Conservation (phyloP, 2,329 filamentous ascomycete genomes). For the Byssoonygena ceratinophila region DNA sequence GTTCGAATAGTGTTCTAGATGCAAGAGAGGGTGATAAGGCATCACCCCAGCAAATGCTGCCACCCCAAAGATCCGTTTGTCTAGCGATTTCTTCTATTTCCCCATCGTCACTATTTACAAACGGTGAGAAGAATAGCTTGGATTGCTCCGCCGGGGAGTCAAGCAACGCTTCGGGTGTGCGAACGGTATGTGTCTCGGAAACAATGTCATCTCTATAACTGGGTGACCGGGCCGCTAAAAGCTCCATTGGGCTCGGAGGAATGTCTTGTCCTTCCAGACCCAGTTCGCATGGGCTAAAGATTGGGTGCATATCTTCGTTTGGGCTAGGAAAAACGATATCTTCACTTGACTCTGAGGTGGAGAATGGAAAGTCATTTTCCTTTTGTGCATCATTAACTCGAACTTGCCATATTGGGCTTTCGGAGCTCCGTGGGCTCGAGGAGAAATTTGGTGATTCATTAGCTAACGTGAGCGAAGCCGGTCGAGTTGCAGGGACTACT, state of each 20-base stretch:
- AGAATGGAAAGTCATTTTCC: not conserved
- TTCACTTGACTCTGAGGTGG: not conserved
- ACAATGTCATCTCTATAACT: not conserved
- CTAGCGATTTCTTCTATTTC: constrained; percentile 49
- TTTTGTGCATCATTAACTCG: not conserved
- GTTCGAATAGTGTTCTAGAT: not conserved
- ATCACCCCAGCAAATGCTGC: constrained; percentile 12
- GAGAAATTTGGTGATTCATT: not conserved
- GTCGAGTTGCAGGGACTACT: not conserved
- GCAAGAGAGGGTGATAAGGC: not conserved
- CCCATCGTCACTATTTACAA: constrained; percentile 25
- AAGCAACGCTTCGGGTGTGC: not conserved
- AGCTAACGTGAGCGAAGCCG: not conserved
- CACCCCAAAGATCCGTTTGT: constrained; percentile 23
- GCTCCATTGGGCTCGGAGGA: not conserved
- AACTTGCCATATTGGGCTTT: not conserved
- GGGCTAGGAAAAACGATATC: not conserved
- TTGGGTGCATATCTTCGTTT: not conserved
- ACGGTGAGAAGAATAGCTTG: not conserved
- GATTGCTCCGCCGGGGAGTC: not conserved
- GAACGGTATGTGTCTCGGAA: not conserved
- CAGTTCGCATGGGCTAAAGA: not conserved
- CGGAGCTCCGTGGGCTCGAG: not conserved
- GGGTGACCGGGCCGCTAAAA: not conserved
- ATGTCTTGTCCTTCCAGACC: not conserved